Base-by-base conservation (phyloP, 2,329 filamentous ascomycete species). In the Arthrobotrys sphaeroides region DNA sequence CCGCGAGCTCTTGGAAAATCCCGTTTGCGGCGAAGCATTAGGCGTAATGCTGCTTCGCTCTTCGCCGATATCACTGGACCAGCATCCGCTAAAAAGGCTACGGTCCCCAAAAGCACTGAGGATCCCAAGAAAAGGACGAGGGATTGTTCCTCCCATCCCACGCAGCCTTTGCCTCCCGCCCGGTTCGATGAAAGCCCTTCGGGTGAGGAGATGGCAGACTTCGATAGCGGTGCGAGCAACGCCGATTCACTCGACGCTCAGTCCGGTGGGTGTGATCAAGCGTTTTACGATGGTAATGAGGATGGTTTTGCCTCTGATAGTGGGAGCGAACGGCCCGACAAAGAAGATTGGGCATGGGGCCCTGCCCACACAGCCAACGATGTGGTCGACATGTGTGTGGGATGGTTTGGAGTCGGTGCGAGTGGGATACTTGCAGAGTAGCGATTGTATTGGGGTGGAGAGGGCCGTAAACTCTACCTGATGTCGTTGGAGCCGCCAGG, bases 291-390 rank as follows among this genome's bases (percentile, higher is more conserved):
- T 31, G 53, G 68, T 22, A 45, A 62, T 22, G 70, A 74, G n/a
- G 70, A 74, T 55, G 62, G 70, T 13, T 74, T 62, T 59, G 70
- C 70, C 33, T 74, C 70, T 5, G 70, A 74, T 49, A 74, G 70
- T 33, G 70, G 70, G 18, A 74, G 70, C 31, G 70, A 74, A 13
- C 42, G 62, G n/a, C 53, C 70, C 9, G 70, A 74, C 20, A 74
- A 74, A 45, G 62, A 62, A 10, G 55, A 74, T 45, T 74, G 70
- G 70, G 36, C 70, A 24, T 74, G 70, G 70, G 70, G 70, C 4
- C 70, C 70, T 16, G 51, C 36, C 5, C 64, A 74, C 28, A 74
- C 70, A 16, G 62, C 70, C 9, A 74, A 74, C 55, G 62, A 74
- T 45, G 62, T 74, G 12, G 55, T 74, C n/a, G 62, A 74, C 36